These are phyloP conservation scores for Pyrenophora graminea DNA, from an alignment of 2,329 filamentous ascomycete species.

Conservation along the genomic window DNA sequence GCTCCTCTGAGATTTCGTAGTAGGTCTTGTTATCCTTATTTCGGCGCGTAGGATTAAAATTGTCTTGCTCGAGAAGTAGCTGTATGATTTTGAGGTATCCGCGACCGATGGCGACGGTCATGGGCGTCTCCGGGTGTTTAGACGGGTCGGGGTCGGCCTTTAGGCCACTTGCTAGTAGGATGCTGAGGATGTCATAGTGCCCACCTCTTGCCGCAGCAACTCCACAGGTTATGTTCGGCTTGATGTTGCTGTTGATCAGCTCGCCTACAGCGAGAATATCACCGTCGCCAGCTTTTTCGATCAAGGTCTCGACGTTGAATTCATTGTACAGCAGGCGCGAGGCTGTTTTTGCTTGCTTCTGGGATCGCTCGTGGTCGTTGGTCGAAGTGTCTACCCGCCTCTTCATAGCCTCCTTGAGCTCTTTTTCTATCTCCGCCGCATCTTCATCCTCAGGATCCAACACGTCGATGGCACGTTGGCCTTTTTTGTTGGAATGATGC, in stretches of 20 bases:
- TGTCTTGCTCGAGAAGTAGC: conserved; percentile 73
- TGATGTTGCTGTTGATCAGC: conserved; percentile 54
- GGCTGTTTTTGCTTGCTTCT: conserved; percentile 43
- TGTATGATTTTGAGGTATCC: conserved; percentile 83
- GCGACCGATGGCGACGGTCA: conserved; percentile 91
- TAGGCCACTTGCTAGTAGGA: conserved; percentile 59
- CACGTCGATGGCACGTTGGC: conserved; percentile 87
- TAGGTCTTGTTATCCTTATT: conserved; percentile 79
- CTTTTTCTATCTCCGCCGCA: conserved; percentile 77
- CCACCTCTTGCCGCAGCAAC: conserved; percentile 91
- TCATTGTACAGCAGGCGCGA: conserved; percentile 55
- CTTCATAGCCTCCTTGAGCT: conserved; percentile 64
- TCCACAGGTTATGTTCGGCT: conserved; percentile 80
- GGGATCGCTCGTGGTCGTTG: conserved; percentile 45
- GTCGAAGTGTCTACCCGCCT: conserved; percentile 53
- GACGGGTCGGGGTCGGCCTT: conserved; percentile 64
- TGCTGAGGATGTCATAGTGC: conserved; percentile 82
- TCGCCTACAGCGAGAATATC: conserved; percentile 55
- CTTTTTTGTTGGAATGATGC: conserved; percentile 85
- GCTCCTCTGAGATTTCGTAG: conserved; percentile 80
- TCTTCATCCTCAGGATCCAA: conserved; percentile 76
- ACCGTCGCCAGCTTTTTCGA: conserved; percentile 54
- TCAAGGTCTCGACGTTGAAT: conserved; percentile 54
- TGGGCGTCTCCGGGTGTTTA: conserved; percentile 86
- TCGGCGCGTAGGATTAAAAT: conserved; percentile 79